Percentiles rank a stretch among this genome's conserved stretches.
Conservation (phyloP, 441 rosid genomes). For the Viola pubescens region DNA sequence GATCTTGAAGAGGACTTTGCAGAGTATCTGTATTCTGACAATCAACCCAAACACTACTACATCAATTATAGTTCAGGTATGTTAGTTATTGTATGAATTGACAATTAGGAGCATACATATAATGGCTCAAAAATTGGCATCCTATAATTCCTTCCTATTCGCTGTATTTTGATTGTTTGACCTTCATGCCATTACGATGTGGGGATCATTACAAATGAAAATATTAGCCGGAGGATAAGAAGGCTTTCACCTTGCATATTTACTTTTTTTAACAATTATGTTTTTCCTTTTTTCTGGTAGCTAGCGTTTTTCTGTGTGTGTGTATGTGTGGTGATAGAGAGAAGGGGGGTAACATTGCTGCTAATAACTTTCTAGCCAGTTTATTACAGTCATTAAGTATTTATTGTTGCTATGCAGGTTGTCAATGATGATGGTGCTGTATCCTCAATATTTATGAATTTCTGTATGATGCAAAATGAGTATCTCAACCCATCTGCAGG, state of each 20-base stretch:
- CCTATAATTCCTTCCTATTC: background rate
- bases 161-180: background rate
- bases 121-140: background rate
- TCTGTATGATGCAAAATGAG: background rate
- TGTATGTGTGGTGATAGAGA: background rate
- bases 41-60: constrained; percentile 82
- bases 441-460: constrained; percentile 39
- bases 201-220: too few species aligned
- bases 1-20: constrained; percentile 75
- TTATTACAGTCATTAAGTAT: constrained; percentile 1
- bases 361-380: background rate
- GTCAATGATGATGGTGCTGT: constrained; percentile 89
- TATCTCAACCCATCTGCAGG: background rate
- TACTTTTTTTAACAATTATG: too few species aligned
- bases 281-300: background rate
- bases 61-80: constrained; percentile 69
- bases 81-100: constrained; percentile 1
- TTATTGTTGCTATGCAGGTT: constrained; percentile 41
- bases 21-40: constrained; percentile 68
- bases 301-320: background rate
- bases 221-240: too few species aligned
- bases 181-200: background rate
- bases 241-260: too few species aligned
- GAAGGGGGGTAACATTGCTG: background rate
- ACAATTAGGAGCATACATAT: background rate